phyloP scores from a whole-genome alignment of 805 yeast species.

The Candida khao-thaluensis region DNA sequence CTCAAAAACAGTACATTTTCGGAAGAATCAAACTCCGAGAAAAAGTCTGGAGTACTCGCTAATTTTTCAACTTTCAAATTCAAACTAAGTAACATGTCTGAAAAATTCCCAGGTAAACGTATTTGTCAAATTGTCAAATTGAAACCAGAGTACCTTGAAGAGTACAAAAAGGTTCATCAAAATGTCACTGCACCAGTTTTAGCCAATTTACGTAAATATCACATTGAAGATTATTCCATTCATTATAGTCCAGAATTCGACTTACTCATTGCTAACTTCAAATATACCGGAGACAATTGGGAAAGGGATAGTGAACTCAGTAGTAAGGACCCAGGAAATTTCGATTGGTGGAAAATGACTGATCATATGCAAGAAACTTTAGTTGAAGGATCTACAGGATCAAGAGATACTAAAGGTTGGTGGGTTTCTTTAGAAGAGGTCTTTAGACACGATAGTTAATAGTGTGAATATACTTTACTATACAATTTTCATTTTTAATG shows the following conservation, averaged over 20 bases:
- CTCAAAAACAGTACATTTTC: too few species aligned
- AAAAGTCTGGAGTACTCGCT: too few species aligned
- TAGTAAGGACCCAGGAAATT: conserved; percentile 34
- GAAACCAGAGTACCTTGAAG: conserved; percentile 37
- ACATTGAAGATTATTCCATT: conserved; percentile 43
- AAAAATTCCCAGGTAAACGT: conserved; percentile 33
- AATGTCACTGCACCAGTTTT: conserved; percentile 31
- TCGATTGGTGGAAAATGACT: conserved; percentile 41
- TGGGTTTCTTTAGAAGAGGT: conserved; percentile 39
- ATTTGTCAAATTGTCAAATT: conserved; percentile 40
- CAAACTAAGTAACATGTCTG: too few species aligned
- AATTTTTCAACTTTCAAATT: too few species aligned
- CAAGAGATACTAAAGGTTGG: conserved; percentile 40
- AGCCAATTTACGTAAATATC: conserved; percentile 30
- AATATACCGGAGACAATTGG: conserved; percentile 40
- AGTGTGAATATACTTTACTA: conserved; percentile 1
- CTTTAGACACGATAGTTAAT: conserved; percentile 30
- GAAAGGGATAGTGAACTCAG: conserved; percentile 31
- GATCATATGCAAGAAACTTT: conserved; percentile 40
- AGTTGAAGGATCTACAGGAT: conserved; percentile 35
- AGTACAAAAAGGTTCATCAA: conserved; percentile 33
- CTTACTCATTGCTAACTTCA: conserved; percentile 35
- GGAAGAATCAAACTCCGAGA: too few species aligned
- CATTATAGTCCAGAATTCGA: conserved; percentile 30
- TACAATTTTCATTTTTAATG: neutral